Evolutionary conservation across 441 rosid genomes (phyloP).

Genomic region (Daphne laureola): DNA sequence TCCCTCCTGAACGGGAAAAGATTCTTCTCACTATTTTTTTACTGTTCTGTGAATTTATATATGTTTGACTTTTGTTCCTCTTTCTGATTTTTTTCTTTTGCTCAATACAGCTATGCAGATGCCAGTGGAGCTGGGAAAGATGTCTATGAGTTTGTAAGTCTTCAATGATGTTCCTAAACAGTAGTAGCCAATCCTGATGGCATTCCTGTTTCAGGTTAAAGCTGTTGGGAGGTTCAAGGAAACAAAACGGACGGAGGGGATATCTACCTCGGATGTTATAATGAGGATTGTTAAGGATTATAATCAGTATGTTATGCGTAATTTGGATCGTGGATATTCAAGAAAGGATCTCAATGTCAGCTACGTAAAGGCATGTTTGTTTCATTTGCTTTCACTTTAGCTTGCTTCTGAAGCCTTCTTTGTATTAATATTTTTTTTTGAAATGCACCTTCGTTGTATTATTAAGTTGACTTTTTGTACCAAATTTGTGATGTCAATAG

Average conservation of each 20-base stretch:
- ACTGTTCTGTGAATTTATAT: neutral
- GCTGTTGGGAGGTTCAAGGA: slow-evolving; percentile 69
- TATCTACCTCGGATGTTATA: slow-evolving; percentile 80
- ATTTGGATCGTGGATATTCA: slow-evolving; percentile 76
- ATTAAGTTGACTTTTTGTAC: neutral
- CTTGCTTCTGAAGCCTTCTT: slow-evolving; percentile 2
- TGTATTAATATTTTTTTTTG: no score
- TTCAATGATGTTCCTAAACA: neutral
- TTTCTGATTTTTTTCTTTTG: slow-evolving; percentile 6
- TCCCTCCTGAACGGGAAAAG: no score
- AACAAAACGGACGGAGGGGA: slow-evolving; percentile 82
- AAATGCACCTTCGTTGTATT: neutral
- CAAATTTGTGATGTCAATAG: slow-evolving; percentile 21
- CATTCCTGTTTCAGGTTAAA: slow-evolving; percentile 37
- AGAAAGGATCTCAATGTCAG: slow-evolving; percentile 86
- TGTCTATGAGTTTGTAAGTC: slow-evolving; percentile 88
- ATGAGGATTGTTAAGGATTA: slow-evolving; percentile 90
- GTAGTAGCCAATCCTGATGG: slow-evolving; percentile 8
- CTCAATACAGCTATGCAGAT: slow-evolving; percentile 62
- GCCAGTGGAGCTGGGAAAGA: slow-evolving; percentile 81
- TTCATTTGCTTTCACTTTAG: slow-evolving; percentile 2
- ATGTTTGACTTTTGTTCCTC: neutral
- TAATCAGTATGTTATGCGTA: slow-evolving; percentile 79
- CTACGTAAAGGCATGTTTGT: slow-evolving; percentile 59
- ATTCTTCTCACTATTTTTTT: no score